Evolutionary conservation across 805 yeast species (phyloP).

Genomic region (Wickerhamiella vanderwaltii): DNA sequence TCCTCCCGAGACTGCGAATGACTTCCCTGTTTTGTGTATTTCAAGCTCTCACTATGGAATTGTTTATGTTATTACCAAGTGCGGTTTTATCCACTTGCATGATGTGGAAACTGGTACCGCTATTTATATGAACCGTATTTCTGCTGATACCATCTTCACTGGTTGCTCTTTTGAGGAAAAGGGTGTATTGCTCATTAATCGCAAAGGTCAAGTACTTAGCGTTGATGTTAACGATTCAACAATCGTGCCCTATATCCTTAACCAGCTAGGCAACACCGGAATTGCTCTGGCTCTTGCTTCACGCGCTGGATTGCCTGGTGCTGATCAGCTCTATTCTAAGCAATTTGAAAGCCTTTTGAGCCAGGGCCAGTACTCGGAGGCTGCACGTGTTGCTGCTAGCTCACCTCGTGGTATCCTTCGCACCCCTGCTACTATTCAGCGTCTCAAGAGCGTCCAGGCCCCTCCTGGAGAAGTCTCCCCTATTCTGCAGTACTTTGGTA

Average conservation of each 20-base stretch:
- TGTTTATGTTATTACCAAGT: conserved; percentile 80
- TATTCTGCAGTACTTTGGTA: conserved; percentile 80
- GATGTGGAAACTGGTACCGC: conserved; percentile 88
- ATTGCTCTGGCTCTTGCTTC: conserved; percentile 82
- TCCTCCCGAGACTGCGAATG: conserved; percentile 93
- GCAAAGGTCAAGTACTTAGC: conserved; percentile 87
- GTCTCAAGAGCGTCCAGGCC: conserved; percentile 79
- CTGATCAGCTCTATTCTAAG: conserved; percentile 79
- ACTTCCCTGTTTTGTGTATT: conserved; percentile 90
- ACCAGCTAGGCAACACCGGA: conserved; percentile 72
- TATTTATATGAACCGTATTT: conserved; percentile 89
- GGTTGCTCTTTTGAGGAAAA: conserved; percentile 60
- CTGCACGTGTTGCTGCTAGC: conserved; percentile 95
- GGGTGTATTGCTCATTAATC: conserved; percentile 88
- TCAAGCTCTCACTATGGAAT: conserved; percentile 78
- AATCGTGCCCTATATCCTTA: conserved; percentile 78
- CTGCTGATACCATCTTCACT: conserved; percentile 90
- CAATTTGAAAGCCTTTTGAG: conserved; percentile 79
- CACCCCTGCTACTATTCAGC: conserved; percentile 87
- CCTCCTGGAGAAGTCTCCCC: conserved; percentile 94
- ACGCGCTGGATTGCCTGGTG: conserved; percentile 95
- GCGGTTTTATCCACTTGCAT: conserved; percentile 91
- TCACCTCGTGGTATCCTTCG: conserved; percentile 70
- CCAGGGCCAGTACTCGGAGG: conserved; percentile 78
- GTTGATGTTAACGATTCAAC: conserved; percentile 78